A percentile compares a stretch with the other conserved stretches of the same genome.
Conservation (phyloP, 371 early-diverging fungal genomes). For the Syncephalastrum monosporum region DNA sequence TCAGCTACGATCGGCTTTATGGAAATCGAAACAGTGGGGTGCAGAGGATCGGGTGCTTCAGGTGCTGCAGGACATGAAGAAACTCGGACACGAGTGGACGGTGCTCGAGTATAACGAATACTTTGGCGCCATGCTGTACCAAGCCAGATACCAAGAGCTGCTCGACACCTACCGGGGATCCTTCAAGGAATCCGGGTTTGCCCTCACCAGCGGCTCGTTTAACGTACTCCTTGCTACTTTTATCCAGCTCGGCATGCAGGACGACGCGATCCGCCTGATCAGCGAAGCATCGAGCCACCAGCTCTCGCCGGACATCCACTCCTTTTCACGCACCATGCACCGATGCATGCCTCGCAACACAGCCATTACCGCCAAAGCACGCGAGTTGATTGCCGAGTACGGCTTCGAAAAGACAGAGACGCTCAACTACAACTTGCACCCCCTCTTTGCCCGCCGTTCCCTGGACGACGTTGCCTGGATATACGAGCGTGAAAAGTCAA, state of each 20-base stretch:
- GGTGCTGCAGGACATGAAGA: slow-evolving; percentile 39
- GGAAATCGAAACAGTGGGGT: slow-evolving; percentile 33
- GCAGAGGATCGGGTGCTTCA: slow-evolving; percentile 33
- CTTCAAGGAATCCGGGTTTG: slow-evolving; percentile 8
- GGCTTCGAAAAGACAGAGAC: slow-evolving; percentile 21
- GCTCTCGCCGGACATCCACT: slow-evolving; percentile 30
- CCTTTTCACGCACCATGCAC: slow-evolving; percentile 39
- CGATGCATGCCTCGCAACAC: slow-evolving; percentile 35
- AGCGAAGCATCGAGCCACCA: slow-evolving; percentile 15
- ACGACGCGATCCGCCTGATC: slow-evolving; percentile 33
- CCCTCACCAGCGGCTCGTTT: slow-evolving; percentile 31
- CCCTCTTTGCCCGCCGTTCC: slow-evolving; percentile 24
- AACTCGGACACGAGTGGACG: slow-evolving; percentile 28
- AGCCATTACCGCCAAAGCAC: slow-evolving; percentile 22
- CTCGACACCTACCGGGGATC: slow-evolving; percentile 20
- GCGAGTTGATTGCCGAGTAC: slow-evolving; percentile 22
- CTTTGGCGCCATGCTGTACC: slow-evolving; percentile 38
- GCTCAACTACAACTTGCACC: slow-evolving; percentile 31
- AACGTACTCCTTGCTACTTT: slow-evolving; percentile 45
- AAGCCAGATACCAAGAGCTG: slow-evolving; percentile 37
- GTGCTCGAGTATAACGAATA: slow-evolving; percentile 42
- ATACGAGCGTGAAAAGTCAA: slow-evolving; percentile 10
- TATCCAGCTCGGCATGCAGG: slow-evolving; percentile 23
- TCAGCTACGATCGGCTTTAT: slow-evolving; percentile 26
- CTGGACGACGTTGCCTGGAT: slow-evolving; percentile 23